These are phyloP conservation scores for Zygosaccharomyces gambellarensis DNA, from an alignment of 805 yeast species.

Conservation along the genomic window DNA sequence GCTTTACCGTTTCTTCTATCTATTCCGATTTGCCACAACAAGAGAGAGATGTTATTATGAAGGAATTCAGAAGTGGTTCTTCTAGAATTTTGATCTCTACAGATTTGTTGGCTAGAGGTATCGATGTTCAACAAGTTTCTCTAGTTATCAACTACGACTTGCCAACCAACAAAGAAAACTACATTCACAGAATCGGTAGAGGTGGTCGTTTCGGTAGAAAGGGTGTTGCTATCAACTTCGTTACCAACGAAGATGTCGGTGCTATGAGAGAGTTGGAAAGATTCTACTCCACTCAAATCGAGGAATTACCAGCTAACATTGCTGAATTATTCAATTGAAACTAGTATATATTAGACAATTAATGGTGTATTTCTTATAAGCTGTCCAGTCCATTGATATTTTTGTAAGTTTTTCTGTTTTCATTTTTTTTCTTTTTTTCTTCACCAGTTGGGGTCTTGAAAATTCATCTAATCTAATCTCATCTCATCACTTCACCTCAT, in stretches of 20 bases:
- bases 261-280: constrained; percentile 70
- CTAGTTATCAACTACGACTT: constrained; percentile 92
- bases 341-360: constrained; percentile 11
- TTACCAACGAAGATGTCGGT: constrained; percentile 71
- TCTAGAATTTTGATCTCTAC: constrained; percentile 93
- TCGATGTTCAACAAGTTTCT: constrained; percentile 97
- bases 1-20: constrained; percentile 92
- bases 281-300: constrained; percentile 68
- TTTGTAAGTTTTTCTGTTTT: constrained; percentile 3
- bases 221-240: constrained; percentile 95
- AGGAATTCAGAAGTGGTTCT: constrained; percentile 89
- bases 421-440: not conserved
- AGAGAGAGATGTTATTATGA: constrained; percentile 92
- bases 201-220: constrained; percentile 98
- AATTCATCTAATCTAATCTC: not conserved
- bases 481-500: constrained; percentile 4
- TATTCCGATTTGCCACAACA: constrained; percentile 96
- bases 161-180: constrained; percentile 90
- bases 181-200: constrained; percentile 96
- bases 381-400: constrained; percentile 5
- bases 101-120: constrained; percentile 97
- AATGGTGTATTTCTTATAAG: constrained; percentile 10
- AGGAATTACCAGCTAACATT: constrained; percentile 75
- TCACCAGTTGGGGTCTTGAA: too few relatives aligned
- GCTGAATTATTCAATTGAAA: constrained; percentile 39